These are phyloP conservation scores for Aspergillus nidulans DNA, from an alignment of 495 filamentous ascomycete species.

Conservation along the genomic window DNA sequence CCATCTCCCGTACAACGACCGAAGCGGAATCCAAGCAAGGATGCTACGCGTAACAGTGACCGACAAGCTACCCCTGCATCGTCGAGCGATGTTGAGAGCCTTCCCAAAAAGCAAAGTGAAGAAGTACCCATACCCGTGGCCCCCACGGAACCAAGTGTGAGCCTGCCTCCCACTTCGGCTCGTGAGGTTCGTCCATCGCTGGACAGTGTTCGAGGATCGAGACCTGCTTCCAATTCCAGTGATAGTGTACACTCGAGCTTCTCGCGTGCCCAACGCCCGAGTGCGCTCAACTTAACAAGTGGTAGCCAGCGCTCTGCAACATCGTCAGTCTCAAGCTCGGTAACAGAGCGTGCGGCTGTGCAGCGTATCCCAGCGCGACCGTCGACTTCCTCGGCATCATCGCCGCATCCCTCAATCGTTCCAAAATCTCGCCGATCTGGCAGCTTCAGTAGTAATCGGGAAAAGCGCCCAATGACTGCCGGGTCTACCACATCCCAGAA, in stretches of 20 bases:
- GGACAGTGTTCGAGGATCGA: background rate
- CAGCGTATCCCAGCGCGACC: constrained; percentile 40
- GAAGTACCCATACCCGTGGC: constrained; percentile 20
- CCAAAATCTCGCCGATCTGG: constrained; percentile 32
- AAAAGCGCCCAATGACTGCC: constrained; percentile 51
- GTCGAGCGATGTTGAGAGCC: constrained; percentile 17
- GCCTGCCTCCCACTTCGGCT: constrained; percentile 16
- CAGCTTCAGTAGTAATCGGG: constrained; percentile 45
- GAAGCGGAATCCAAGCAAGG: constrained; percentile 30
- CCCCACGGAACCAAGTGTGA: constrained; percentile 17
- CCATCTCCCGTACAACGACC: constrained; percentile 33
- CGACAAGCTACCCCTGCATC: constrained; percentile 22
- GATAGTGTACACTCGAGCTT: constrained; percentile 33
- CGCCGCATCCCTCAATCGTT: constrained; percentile 22
- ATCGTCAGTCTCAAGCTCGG: constrained; percentile 14
- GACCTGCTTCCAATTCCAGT: constrained; percentile 30
- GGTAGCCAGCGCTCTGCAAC: constrained; percentile 21
- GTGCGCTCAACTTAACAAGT: constrained; percentile 21
- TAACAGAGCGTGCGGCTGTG: constrained; percentile 45
- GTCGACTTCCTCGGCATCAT: constrained; percentile 31
- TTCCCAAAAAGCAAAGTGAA: constrained; percentile 30
- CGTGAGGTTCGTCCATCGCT: constrained; percentile 12
- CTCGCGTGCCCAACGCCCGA: constrained; percentile 27
- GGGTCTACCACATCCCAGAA: constrained; percentile 52
- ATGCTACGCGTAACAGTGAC: constrained; percentile 22